Base-by-base conservation (phyloP, 257 asterid species). In the Leptodermis oblonga region DNA sequence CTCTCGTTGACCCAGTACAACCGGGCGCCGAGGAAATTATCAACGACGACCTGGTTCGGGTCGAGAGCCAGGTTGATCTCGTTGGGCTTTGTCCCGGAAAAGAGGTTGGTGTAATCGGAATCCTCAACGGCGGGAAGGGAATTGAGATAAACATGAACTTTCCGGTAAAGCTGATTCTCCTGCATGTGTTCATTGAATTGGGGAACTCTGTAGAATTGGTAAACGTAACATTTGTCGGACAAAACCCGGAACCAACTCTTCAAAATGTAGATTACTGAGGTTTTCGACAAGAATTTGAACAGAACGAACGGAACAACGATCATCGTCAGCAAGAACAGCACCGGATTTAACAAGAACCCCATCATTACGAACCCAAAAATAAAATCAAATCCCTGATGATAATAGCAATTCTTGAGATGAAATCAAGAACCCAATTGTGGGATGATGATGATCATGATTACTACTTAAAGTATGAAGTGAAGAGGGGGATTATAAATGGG, bases 161-260 rank as follows among this genome's bases (percentile, higher is more conserved):
- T 86, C 14, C 86, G 56, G 62, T 82, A 86, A 34, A 92, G 76
- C 49, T 88, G 97, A 82, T 92, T 92, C 28, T 90, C 96, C 85
- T 90, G 98, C 92, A 88, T 83, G 84, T 87, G 79, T n/a, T 83
- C 82, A 78, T 92, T 92, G 95, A 88, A 86, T 70, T 86, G 87
- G 0, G 97, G 97, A 18, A 92, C 98, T 59, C 76, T 90, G 88
- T 90, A 92, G 80, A 77, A 84, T 77, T 92, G 98, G 67, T 86
- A 81, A 12, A 83, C 89, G 43, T 84, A 85, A 70, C 80, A 90
- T 64, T 78, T 79, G 22, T 88, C 97, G 52, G 78, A 80, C 39
- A 90, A 34, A n/a, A 67, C 43, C 12, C 83, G 78, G 82, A 85
- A 82, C 75, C 70, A 62, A 70, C 73, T 84, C 79, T 81, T 88